Percentiles rank a stretch among this genome's conserved stretches.
Conservation (phyloP, 1,284 basidiomycete genomes). For the Tilletia walkeri region DNA sequence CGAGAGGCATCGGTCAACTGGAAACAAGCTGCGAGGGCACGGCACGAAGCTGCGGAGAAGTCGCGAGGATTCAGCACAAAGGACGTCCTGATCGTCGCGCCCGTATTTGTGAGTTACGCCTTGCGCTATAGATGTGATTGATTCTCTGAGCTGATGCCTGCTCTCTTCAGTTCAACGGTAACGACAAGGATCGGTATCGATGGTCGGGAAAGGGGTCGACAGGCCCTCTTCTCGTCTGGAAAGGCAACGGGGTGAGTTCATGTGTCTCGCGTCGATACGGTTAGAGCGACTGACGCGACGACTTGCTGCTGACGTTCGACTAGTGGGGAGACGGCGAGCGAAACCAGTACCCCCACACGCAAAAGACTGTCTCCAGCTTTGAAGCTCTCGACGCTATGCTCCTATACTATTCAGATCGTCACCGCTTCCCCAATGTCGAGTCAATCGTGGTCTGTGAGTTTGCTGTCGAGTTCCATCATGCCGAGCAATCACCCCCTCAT, state of each 20-base stretch:
- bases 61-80: not conserved
- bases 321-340: slow-evolving; percentile 36
- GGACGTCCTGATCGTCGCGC: slow-evolving; percentile 18
- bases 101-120: slow-evolving; percentile 22
- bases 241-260: slow-evolving; percentile 30
- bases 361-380: slow-evolving; percentile 28
- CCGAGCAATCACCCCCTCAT: not conserved
- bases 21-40: slow-evolving; percentile 11
- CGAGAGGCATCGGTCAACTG: slow-evolving; percentile 19
- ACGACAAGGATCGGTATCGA: slow-evolving; percentile 27
- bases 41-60: not conserved
- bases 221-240: slow-evolving; percentile 29
- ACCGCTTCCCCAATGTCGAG: slow-evolving; percentile 6
- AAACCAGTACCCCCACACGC: slow-evolving; percentile 22
- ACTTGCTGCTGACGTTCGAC: not conserved
- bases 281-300: not conserved
- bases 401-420: slow-evolving; percentile 19
- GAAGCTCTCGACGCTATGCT: slow-evolving; percentile 31
- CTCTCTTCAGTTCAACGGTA: slow-evolving; percentile 30
- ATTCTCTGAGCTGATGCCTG: too few species aligned
- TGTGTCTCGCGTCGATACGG: not conserved
- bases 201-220: slow-evolving; percentile 22
- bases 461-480: too few species aligned
- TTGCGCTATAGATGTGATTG: not conserved
- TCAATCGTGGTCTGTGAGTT: slow-evolving; percentile 31